Evolutionary conservation across 2,329 filamentous ascomycete species (phyloP).

Genomic region (Didymella pinodella): DNA sequence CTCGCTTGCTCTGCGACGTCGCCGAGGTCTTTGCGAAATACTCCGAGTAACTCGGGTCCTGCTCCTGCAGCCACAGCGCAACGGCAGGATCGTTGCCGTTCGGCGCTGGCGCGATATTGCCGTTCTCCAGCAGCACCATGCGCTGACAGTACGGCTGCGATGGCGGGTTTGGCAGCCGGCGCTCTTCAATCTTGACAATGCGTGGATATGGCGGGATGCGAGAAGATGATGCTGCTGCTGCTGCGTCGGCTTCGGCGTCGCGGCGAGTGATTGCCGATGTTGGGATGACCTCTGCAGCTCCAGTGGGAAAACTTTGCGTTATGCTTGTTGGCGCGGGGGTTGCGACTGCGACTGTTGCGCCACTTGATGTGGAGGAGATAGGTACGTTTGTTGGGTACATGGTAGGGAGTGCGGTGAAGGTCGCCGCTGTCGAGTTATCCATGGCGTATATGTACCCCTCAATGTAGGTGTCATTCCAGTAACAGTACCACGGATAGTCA

Average conservation of each 20-base stretch:
- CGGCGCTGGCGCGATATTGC: constrained; percentile 51
- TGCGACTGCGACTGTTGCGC: constrained; percentile 17
- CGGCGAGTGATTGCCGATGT: constrained; percentile 25
- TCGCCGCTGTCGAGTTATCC: constrained; percentile 56
- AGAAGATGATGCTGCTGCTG: constrained; percentile 22
- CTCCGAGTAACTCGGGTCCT: constrained; percentile 48
- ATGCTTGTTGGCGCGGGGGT: constrained; percentile 20
- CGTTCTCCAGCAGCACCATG: constrained; percentile 66
- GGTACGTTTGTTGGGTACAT: constrained; percentile 33
- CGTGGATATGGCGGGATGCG: constrained; percentile 59
- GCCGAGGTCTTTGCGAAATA: constrained; percentile 27
- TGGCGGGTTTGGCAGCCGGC: constrained; percentile 59
- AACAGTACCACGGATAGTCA: constrained; percentile 73
- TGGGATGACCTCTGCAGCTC: constrained; percentile 10
- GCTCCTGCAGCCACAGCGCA: constrained; percentile 52
- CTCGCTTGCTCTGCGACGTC: constrained; percentile 25
- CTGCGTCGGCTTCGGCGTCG: constrained; percentile 30
- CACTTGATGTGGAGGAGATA: constrained; percentile 24
- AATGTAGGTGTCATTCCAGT: constrained; percentile 72
- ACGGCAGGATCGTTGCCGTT: constrained; percentile 48
- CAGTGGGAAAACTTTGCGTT: constrained; percentile 15
- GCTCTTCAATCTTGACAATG: constrained; percentile 71
- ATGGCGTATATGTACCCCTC: constrained; percentile 73
- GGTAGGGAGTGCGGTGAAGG: constrained; percentile 39
- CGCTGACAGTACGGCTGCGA: constrained; percentile 68